Percentiles rank a stretch among this genome's conserved stretches.
phyloP scores from a whole-genome alignment of 176 grass and related monocot genomes.

The Eragrostis curvula region DNA sequence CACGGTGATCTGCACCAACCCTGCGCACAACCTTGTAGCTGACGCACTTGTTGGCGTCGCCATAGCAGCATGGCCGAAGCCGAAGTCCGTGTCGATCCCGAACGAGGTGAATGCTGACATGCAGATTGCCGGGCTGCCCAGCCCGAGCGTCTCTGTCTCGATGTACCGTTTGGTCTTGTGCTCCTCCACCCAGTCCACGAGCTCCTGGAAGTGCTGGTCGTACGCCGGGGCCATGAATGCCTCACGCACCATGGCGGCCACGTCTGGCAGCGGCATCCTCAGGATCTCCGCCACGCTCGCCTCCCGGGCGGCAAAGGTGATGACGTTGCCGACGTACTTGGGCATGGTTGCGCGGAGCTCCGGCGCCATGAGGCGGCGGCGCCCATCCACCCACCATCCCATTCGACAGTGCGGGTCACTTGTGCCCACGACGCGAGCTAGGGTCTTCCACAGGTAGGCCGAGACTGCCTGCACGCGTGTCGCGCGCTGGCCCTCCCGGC shows the following conservation, averaged over 20 bases:
- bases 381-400: constrained; percentile 38
- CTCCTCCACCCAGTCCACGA: constrained; percentile 60
- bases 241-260: constrained; percentile 38
- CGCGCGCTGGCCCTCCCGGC: constrained; percentile 3
- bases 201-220: constrained; percentile 46
- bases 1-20: background rate
- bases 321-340: constrained; percentile 49
- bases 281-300: constrained; percentile 36
- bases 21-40: background rate
- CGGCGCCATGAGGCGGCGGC: constrained; percentile 14
- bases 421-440: constrained; percentile 28
- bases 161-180: constrained; percentile 29
- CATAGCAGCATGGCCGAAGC: background rate
- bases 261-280: background rate
- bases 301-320: constrained; percentile 34
- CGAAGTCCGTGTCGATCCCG: background rate
- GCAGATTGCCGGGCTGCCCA: constrained; percentile 23
- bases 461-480: constrained; percentile 49
- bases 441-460: constrained; percentile 57
- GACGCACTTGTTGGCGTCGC: no score
- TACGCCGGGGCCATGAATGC: constrained; percentile 27
- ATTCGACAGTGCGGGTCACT: constrained; percentile 45
- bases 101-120: background rate
- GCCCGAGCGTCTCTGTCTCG: background rate
- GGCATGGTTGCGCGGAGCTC: constrained; percentile 5